These are phyloP conservation scores for Backusella australiensis DNA, from an alignment of 192 early-diverging fungal genomes.

Conservation along the genomic window DNA sequence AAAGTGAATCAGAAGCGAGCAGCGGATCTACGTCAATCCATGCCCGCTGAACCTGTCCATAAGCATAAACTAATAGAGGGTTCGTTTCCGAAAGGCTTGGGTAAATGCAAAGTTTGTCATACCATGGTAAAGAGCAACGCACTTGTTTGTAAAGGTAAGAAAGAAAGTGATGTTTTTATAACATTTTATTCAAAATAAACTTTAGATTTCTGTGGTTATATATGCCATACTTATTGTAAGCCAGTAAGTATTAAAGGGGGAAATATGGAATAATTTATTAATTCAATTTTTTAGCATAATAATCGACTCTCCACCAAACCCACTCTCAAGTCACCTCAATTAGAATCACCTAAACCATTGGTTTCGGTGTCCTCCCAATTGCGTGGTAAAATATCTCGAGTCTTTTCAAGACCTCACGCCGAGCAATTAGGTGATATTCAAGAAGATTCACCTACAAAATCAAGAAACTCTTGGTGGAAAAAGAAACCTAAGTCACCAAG, in stretches of 20 bases:
- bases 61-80: constrained; percentile 52
- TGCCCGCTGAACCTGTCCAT: not conserved
- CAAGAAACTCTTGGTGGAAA: constrained; percentile 10
- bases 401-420: constrained; percentile 6
- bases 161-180: no score
- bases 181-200: not conserved
- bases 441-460: constrained; percentile 7
- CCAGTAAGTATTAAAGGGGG: not conserved
- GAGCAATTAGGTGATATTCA: not conserved
- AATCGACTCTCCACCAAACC: not conserved
- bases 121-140: constrained; percentile 48
- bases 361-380: constrained; percentile 22
- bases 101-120: constrained; percentile 49
- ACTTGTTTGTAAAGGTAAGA: constrained; percentile 54
- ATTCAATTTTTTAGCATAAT: not conserved
- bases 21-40: not conserved
- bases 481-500: not conserved
- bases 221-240: constrained; percentile 40
- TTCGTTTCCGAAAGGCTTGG: constrained; percentile 50
- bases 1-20: not conserved
- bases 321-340: not conserved
- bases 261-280: not conserved
- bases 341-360: constrained; percentile 2
- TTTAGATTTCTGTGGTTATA: constrained; percentile 26
- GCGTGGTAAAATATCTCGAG: constrained; percentile 4